These are phyloP conservation scores for Solanum bulbocastanum DNA, from an alignment of 257 asterid genomes.

Conservation along the genomic window DNA sequence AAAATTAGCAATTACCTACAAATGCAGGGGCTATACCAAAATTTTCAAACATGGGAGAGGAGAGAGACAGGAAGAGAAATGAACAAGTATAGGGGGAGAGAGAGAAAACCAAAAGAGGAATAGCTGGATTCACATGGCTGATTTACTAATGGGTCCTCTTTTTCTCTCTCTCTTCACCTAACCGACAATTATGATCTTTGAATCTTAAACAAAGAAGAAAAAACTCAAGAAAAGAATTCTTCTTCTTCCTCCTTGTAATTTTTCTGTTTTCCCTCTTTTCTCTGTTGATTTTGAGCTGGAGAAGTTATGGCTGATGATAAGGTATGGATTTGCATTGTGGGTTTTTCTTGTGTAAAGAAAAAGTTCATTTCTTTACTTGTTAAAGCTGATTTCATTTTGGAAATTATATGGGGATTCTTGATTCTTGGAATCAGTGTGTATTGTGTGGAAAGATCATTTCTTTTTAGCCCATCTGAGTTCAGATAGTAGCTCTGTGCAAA, in stretches of 20 bases:
- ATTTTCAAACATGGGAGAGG: background rate
- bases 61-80: background rate
- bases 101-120: slow-evolving; percentile 7
- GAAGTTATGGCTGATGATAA: slow-evolving; percentile 39
- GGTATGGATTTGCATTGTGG: slow-evolving; percentile 12
- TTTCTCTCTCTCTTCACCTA: slow-evolving; percentile 24
- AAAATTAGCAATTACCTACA: background rate
- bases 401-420: background rate
- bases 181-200: slow-evolving; percentile 56
- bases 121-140: slow-evolving; percentile 76
- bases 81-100: background rate
- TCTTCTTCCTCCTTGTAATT: background rate
- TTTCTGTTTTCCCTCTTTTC: background rate
- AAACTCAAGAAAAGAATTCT: background rate
- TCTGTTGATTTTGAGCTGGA: slow-evolving; percentile 4
- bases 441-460: background rate
- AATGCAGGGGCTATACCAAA: background rate
- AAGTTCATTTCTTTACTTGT: background rate
- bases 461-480: background rate
- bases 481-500: background rate
- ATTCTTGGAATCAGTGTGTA: background rate
- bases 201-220: slow-evolving; percentile 15
- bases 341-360: background rate
- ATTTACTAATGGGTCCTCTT: slow-evolving; percentile 32
- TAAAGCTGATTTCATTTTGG: background rate